phyloP scores from a whole-genome alignment of 2,329 filamentous ascomycete species.

The Pseudogymnoascus sp. region DNA sequence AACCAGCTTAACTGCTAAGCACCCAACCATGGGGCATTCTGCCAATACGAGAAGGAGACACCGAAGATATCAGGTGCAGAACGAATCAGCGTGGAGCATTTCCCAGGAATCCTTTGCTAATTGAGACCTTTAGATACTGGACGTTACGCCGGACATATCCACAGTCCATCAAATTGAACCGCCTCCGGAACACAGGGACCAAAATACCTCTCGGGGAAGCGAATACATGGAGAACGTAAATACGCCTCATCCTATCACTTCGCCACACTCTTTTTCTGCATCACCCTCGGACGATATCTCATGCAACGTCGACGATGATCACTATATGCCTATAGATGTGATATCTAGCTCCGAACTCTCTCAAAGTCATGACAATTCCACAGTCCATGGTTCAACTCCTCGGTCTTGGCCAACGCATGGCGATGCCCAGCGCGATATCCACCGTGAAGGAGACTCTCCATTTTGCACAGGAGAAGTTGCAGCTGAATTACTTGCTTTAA shows the following conservation, averaged over 20 bases:
- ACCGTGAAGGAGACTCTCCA: background rate
- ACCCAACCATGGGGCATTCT: conserved; percentile 25
- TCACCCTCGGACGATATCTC: conserved; percentile 1
- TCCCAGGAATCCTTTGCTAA: background rate
- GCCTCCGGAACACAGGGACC: background rate
- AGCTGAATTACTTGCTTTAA: conserved; percentile 13
- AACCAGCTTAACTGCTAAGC: conserved; percentile 22
- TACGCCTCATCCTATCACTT: conserved; percentile 4
- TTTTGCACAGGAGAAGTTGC: conserved; percentile 13
- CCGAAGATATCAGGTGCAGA: background rate
- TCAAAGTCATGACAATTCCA: background rate
- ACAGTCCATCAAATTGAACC: conserved; percentile 1
- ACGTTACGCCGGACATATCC: conserved; percentile 13
- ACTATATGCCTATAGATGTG: background rate
- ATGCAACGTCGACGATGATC: background rate
- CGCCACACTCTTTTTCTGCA: conserved; percentile 1
- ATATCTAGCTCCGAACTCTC: background rate
- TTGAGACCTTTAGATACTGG: conserved; percentile 10
- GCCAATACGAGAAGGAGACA: background rate
- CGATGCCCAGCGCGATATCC: background rate
- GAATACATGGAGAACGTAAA: background rate
- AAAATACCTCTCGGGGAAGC: background rate
- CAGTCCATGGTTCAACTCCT: background rate
- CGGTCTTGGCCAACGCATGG: background rate
- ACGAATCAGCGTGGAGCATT: background rate